Base-by-base conservation (phyloP, 2,329 filamentous ascomycete species). In the Pseudogymnoascus sp. region DNA sequence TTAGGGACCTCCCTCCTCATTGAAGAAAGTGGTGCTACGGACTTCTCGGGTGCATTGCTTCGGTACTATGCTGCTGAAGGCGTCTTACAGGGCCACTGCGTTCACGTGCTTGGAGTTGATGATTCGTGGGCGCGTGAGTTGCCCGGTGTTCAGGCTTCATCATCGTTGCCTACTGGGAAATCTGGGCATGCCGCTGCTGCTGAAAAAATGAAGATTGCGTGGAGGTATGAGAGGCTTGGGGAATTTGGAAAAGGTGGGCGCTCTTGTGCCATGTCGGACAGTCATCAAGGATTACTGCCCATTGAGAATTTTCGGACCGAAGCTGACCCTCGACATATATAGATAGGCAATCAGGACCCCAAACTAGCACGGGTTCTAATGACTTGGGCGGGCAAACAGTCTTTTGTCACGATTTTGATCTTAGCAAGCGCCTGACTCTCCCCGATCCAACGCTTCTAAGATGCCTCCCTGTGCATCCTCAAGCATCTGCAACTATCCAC, bases 151-250 rank as follows among this genome's bases (percentile, higher is more conserved):
- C 80, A 52, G 74, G 78, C 1, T 33, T 52, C 45, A 15, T 30
- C 45, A 18, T 52, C 45, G 45, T 15, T 30, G 10, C 77, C 33
- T 73, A 75, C 41, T 75, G 73, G 60, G 67, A 69, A 8, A 71
- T 69, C 39, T 69, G 68, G 67, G 68, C 71, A 72, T 74, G 71
- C 65, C 37, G 59, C 69, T 13, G 65, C 71, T 2, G 68, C 73
- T 2, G 78, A 79, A 12, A 92, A 86, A 73, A 97, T 99, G 94
- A 97, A 96, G 76, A 99, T 99, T 76, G 94, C 94, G 3, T 99
- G 94, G 94, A 82, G 94, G 72, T 99, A 99, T 74, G 92, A 97
- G 73, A 82, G 84, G 33, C 74, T 97, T 59, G 88, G 88, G 13
- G 86, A 88, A 65, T 85, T 85, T 66, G 84, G 84, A 39, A 76